Conservation (phyloP, 768 basidiomycete genomes). For the Kwoniella pini region DNA sequence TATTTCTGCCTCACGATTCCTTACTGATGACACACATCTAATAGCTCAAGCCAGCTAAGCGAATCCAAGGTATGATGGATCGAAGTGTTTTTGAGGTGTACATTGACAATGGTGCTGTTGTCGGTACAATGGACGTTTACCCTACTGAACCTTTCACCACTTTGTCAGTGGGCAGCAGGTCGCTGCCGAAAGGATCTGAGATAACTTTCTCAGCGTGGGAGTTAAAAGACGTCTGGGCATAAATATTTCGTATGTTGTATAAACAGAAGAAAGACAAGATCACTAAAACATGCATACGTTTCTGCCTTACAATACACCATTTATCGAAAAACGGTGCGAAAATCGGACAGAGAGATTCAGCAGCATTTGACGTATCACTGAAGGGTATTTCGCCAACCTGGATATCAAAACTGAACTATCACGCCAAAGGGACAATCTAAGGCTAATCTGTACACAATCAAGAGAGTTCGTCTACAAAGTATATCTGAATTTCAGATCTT, state of each 20-base stretch:
- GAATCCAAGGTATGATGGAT: conserved; percentile 60
- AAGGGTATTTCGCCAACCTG: too few relatives aligned
- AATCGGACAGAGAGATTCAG: too few relatives aligned
- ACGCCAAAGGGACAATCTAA: too few relatives aligned
- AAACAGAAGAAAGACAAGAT: too few relatives aligned
- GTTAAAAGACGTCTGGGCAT: conserved; percentile 16
- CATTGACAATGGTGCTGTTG: conserved; percentile 28
- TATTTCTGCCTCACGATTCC: too few relatives aligned
- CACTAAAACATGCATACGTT: too few relatives aligned
- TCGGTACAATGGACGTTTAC: conserved; percentile 26
- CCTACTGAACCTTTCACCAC: conserved; percentile 20
- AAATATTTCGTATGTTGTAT: too few relatives aligned
- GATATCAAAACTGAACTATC: too few relatives aligned
- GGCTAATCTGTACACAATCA: too few relatives aligned
- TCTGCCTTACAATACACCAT: too few relatives aligned
- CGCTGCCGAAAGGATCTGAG: conserved; percentile 22
- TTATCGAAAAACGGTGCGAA: too few relatives aligned
- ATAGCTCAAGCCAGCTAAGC: conserved; percentile 7
- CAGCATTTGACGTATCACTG: too few relatives aligned
- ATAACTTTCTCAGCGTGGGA: conserved; percentile 13
- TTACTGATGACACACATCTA: neutral
- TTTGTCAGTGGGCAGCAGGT: conserved; percentile 10
- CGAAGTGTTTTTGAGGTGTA: conserved; percentile 33
- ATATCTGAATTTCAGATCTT: conserved; percentile 13
- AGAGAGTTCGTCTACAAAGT: neutral